These are phyloP conservation scores for Barnettozyma californica DNA, from an alignment of 805 yeast species.

Conservation along the genomic window DNA sequence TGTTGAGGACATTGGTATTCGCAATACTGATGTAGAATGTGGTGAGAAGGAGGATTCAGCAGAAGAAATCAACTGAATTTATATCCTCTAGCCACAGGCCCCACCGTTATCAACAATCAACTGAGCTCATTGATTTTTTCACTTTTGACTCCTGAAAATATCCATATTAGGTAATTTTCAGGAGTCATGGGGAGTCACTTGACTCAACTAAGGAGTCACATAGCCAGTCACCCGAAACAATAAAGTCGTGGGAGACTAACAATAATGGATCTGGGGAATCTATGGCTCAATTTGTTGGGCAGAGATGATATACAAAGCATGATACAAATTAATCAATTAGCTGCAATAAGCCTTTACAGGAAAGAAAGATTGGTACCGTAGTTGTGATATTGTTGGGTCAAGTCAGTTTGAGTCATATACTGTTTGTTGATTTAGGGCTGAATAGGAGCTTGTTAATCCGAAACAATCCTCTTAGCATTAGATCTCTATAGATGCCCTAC, in stretches of 20 bases:
- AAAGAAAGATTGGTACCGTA: too few species aligned
- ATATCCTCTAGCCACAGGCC: background rate
- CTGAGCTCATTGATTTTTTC: background rate
- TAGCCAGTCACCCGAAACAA: background rate
- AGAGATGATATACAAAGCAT: too few species aligned
- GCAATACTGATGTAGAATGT: background rate
- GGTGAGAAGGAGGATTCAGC: background rate
- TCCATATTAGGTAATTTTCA: constrained; percentile 5
- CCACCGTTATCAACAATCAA: background rate
- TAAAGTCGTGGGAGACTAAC: background rate
- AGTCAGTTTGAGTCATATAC: too few species aligned
- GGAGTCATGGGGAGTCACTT: constrained; percentile 9
- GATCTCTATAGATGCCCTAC: too few species aligned
- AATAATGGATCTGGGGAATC: background rate
- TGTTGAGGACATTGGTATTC: constrained; percentile 1
- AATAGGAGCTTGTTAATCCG: too few species aligned
- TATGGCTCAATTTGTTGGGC: background rate
- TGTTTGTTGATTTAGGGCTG: too few species aligned
- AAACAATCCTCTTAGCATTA: too few species aligned
- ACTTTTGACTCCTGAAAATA: constrained; percentile 8
- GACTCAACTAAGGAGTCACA: background rate
- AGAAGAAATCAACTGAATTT: background rate
- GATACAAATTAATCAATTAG: too few species aligned
- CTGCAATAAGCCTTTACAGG: background rate
- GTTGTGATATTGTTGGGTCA: too few species aligned